Evolutionary conservation across 176 grass and related monocot genomes (phyloP).

Genomic region (Thalia dealbata): DNA sequence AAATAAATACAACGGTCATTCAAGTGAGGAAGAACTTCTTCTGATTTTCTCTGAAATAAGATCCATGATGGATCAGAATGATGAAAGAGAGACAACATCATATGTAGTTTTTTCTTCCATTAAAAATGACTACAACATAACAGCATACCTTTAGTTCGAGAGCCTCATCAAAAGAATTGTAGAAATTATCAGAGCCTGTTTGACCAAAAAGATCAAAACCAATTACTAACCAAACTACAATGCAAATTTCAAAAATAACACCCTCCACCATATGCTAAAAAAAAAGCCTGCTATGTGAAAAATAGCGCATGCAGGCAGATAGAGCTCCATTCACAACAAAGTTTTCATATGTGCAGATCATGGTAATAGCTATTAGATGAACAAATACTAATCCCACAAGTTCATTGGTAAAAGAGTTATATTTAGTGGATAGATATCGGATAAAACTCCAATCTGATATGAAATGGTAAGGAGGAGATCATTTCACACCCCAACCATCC

Average conservation of each 20-base stretch:
- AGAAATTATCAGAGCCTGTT: slow-evolving; percentile 44
- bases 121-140: not conserved
- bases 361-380: no score
- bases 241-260: slow-evolving; percentile 5
- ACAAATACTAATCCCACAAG: no score
- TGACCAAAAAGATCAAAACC: slow-evolving; percentile 8
- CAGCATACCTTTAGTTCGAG: slow-evolving; percentile 51
- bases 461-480: no score
- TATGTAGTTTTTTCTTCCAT: not conserved
- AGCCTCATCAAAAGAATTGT: slow-evolving; percentile 52
- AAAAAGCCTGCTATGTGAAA: not conserved
- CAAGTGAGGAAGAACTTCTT: slow-evolving; percentile 60
- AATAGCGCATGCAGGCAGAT: no score
- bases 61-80: slow-evolving; percentile 11
- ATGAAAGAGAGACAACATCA: not conserved
- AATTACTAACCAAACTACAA: slow-evolving; percentile 18
- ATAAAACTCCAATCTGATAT: no score
- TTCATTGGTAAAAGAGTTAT: no score
- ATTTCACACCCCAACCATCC: no score
- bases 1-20: slow-evolving; percentile 66
- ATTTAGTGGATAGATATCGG: no score
- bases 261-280: not conserved
- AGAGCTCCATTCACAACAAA: no score
- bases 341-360: no score
- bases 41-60: slow-evolving; percentile 58